Evolutionary conservation across 805 yeast species (phyloP).

Genomic region (Ogataea wickerhamii): DNA sequence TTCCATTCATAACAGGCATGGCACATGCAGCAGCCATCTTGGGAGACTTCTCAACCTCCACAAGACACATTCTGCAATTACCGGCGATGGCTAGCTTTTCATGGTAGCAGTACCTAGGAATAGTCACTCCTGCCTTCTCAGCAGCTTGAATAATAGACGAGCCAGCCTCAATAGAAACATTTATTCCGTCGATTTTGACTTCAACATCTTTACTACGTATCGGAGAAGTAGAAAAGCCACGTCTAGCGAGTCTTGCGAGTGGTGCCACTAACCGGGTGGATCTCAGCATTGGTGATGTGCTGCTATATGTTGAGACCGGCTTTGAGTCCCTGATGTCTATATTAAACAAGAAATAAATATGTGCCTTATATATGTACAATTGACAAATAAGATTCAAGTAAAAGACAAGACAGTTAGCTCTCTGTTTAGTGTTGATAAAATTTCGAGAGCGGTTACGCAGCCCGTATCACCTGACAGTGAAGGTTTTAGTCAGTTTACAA

Average conservation of each 20-base stretch:
- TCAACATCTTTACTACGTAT: slow-evolving; percentile 24
- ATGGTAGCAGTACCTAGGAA: slow-evolving; percentile 89
- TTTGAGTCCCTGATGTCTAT: no score
- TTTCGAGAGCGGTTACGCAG: slow-evolving; percentile 3
- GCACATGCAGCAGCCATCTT: slow-evolving; percentile 89
- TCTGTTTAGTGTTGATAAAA: background rate
- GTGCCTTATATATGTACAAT: background rate
- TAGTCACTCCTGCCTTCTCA: slow-evolving; percentile 83
- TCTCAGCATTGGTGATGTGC: background rate
- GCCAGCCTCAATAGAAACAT: slow-evolving; percentile 79
- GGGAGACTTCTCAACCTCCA: slow-evolving; percentile 85
- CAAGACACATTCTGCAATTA: slow-evolving; percentile 90
- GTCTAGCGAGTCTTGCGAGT: slow-evolving; percentile 7
- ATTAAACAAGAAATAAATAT: no score
- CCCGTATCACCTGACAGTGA: background rate
- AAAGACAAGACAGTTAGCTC: slow-evolving; percentile 6
- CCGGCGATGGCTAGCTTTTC: slow-evolving; percentile 89
- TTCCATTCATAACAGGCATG: slow-evolving; percentile 85
- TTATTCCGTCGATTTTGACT: slow-evolving; percentile 62
- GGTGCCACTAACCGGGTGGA: background rate
- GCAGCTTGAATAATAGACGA: slow-evolving; percentile 88
- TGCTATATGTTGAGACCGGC: no score
- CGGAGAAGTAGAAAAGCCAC: slow-evolving; percentile 13
- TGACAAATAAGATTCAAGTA: slow-evolving; percentile 12
- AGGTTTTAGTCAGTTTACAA: no score